A percentile compares a stretch with the other conserved stretches of the same genome.
Evolutionary conservation across 192 early-diverging fungal genomes (phyloP).

Genomic region (Coemansia sp.): DNA sequence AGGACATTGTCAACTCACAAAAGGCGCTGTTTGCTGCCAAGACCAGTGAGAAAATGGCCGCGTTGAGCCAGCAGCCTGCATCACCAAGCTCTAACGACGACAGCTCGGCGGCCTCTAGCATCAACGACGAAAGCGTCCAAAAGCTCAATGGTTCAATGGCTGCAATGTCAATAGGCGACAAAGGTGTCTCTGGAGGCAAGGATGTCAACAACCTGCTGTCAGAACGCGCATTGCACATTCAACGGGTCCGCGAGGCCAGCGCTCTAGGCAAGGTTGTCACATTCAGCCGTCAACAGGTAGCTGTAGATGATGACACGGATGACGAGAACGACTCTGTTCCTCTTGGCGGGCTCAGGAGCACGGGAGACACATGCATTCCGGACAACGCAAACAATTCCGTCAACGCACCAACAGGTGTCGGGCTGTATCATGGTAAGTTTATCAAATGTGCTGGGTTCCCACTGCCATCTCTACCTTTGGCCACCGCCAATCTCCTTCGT

Average conservation of each 20-base stretch:
- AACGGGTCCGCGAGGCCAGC: constrained; percentile 48
- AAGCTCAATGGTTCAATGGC: constrained; percentile 38
- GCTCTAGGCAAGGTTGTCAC: constrained; percentile 31
- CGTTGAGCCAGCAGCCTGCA: neutral
- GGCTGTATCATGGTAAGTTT: constrained; percentile 8
- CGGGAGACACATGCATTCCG: neutral
- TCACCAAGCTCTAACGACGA: constrained; percentile 32
- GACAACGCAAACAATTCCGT: neutral
- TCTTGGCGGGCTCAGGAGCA: constrained; percentile 36
- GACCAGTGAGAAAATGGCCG: neutral
- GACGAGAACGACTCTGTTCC: constrained; percentile 38
- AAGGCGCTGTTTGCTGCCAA: constrained; percentile 5
- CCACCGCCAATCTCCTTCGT: too few relatives aligned
- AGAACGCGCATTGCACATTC: constrained; percentile 45
- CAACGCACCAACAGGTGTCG: neutral
- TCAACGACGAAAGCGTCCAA: constrained; percentile 24
- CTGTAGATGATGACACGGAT: constrained; percentile 13
- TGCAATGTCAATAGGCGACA: constrained; percentile 26
- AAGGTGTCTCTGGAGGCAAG: neutral
- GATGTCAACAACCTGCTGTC: constrained; percentile 13
- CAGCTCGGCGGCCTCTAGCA: constrained; percentile 29
- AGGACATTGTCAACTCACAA: neutral
- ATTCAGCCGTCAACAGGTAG: constrained; percentile 6
- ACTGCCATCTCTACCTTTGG: neutral
- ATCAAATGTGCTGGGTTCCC: neutral